These are phyloP conservation scores for Dentipellis sp. DNA, from an alignment of 768 basidiomycete genomes.

Conservation along the genomic window DNA sequence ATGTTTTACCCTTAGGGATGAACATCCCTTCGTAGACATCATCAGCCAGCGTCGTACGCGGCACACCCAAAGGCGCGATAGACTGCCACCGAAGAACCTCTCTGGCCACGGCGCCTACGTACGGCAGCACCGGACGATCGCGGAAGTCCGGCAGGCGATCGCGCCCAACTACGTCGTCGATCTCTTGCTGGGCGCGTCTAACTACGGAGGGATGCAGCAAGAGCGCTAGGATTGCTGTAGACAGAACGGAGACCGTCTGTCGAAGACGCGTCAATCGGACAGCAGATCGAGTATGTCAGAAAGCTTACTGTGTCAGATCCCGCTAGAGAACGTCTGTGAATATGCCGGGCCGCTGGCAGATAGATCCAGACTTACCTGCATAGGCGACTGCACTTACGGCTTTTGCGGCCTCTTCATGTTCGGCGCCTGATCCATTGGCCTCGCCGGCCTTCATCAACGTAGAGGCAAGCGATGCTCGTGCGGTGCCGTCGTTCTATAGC, in stretches of 20 bases:
- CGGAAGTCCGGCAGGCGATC: conserved; percentile 26
- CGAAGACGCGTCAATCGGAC: conserved; percentile 16
- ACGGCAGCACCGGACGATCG: conserved; percentile 25
- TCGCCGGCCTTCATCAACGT: not conserved
- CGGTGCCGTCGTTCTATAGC: not conserved
- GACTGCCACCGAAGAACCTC: conserved; percentile 27
- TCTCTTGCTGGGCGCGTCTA: conserved; percentile 23
- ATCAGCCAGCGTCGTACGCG: not conserved
- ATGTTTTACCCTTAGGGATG: not conserved
- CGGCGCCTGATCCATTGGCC: not conserved
- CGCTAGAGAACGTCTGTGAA: not conserved
- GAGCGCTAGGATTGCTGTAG: conserved; percentile 15
- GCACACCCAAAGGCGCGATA: conserved; percentile 12
- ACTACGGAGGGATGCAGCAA: conserved; percentile 13
- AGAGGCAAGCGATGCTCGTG: not conserved
- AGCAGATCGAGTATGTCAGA: conserved; percentile 17
- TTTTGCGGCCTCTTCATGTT: not conserved
- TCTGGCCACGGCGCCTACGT: conserved; percentile 28
- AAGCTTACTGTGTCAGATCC: conserved; percentile 9
- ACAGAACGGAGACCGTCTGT: conserved; percentile 11
- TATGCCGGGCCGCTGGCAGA: not conserved
- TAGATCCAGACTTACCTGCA: not conserved
- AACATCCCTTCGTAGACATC: not conserved
- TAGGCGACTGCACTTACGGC: not conserved
- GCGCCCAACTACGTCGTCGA: conserved; percentile 25